Percentiles rank a stretch among this genome's conserved stretches.
These are phyloP conservation scores for Coemansia sp. DNA, from an alignment of 192 early-diverging fungal genomes.

Conservation along the genomic window DNA sequence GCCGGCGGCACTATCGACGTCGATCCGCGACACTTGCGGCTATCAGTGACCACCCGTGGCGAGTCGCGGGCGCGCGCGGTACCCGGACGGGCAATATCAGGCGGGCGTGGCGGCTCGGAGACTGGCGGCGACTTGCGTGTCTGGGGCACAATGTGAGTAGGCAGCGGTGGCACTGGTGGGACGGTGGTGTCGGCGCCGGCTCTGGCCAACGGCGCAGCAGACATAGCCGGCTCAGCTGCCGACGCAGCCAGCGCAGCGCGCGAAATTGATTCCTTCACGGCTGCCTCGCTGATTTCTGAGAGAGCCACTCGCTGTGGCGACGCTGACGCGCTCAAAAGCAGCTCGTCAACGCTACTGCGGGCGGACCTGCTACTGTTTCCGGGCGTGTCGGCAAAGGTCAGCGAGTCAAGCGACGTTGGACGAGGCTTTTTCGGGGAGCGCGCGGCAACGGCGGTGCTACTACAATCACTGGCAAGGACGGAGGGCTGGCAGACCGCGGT, in stretches of 20 bases:
- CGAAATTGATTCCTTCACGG: slow-evolving; percentile 10
- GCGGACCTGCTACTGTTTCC: slow-evolving; percentile 22
- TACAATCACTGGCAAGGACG: background rate
- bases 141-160: slow-evolving; percentile 2
- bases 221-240: background rate
- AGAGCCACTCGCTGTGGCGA: slow-evolving; percentile 8
- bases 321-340: background rate
- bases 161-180: slow-evolving; percentile 42
- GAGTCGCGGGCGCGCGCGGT: slow-evolving; percentile 18
- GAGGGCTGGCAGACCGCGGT: slow-evolving; percentile 2
- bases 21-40: slow-evolving; percentile 26
- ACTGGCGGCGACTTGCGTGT: background rate
- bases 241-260: slow-evolving; percentile 7
- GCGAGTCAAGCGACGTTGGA: slow-evolving; percentile 29
- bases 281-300: slow-evolving; percentile 16
- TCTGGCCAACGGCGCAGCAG: background rate
- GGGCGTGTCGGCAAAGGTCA: slow-evolving; percentile 23
- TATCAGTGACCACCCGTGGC: slow-evolving; percentile 18
- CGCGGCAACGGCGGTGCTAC: background rate
- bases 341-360: slow-evolving; percentile 23
- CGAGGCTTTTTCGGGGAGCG: slow-evolving; percentile 14
- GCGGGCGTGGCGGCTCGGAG: slow-evolving; percentile 13
- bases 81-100: slow-evolving; percentile 5
- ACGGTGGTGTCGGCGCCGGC: background rate
- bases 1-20: slow-evolving; percentile 11